Evolutionary conservation across 1,284 basidiomycete species (phyloP), one percentile per base, ranked within the genome.

Genomic region (Ustilago sp.): DNA sequence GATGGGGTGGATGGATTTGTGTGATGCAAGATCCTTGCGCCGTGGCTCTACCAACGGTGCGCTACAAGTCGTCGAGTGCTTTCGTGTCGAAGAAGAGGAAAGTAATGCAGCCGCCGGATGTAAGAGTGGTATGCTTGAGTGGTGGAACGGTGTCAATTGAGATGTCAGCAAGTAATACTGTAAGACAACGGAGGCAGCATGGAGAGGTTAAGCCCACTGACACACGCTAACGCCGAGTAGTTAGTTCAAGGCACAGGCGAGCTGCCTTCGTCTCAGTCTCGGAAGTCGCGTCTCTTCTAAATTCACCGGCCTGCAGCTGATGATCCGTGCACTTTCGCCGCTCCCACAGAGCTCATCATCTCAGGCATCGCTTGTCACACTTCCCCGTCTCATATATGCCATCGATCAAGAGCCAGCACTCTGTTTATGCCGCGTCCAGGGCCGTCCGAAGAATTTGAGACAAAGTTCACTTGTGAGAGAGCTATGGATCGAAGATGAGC

Each of bases 161-260:
- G 31, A 28, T 32, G 48, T 50, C 23, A 50, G 23, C 48, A 50
- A 32, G 8, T 11, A 28, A 28, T 28, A 28, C 23, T 28, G 3
- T 28, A 45, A 45, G 41, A 38, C 36, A 4, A 38, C 41, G 5
- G 48, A 13, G 48, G 48, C 23, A 28, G 23, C 23, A 34, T 23
- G 31, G 48, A 7, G 31, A 31, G 9, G 23, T 32, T 15, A 11
- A 50, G 48, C 48, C 48, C 48, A 50, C 48, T 50, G 48, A 50
- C 48, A 28, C 48, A 50, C 48, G 48, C 48, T 50, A 50, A 31
- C 48, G 48, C 48, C 48, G 48, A 28, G 31, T 32, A 50, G 28
- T 9, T 1, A 32, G 8, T 32, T 13, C 23, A 28, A 32, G 52
- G 13, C 52, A 53, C 34, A n/a, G 36, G 32, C 52, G 34, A 32